Base-by-base conservation (phyloP, 108 stramenopile species). In the Conticribra guillardii region DNA sequence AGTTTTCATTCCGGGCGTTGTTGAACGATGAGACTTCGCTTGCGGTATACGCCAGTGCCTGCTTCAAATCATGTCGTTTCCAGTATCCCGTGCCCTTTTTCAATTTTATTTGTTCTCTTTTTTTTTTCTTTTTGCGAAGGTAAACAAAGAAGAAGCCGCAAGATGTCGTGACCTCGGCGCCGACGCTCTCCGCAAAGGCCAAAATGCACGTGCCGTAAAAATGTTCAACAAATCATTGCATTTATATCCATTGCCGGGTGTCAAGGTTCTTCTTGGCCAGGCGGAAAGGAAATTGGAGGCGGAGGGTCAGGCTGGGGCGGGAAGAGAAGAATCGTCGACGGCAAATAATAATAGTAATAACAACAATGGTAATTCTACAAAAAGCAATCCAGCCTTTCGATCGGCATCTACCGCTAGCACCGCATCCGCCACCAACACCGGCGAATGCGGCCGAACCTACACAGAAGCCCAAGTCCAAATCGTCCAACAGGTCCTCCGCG, bases 161-260 rank as follows among this genome's bases (percentile, higher is more conserved):
- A 82, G 83, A 41, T 92, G 90, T 63, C 74, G 87, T 27, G 85
- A 89, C 23, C 76, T 95, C 53, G 94, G 88, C 21, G 90, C 89
- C 19, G 69, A 68, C 21, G 90, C 91, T 0, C 69, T 95, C 2
- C 76, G 85, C 51, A 71, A 75, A 14, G 85, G 79, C 14, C 72
- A 97, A 46, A 81, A 73, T 68, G 87, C 81, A 27, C 81, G 85
- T 28, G 97, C 97, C 4, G 71, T 95, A 41, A 96, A 96, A 69
- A 87, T 96, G 63, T 85, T 97, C 57, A 77, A 82, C 49, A 98
- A 97, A 62, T 91, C 91, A 8, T 64, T 93, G 5, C 79, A 85
- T 33, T 69, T 98, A 24, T 96, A 94, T 70, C 94, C 94, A 0
- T 72, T 98, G 21, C 96, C 97, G 0, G 97, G 96, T 15, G 96